phyloP scores from a whole-genome alignment of 805 yeast species.

The Starmerella floris region DNA sequence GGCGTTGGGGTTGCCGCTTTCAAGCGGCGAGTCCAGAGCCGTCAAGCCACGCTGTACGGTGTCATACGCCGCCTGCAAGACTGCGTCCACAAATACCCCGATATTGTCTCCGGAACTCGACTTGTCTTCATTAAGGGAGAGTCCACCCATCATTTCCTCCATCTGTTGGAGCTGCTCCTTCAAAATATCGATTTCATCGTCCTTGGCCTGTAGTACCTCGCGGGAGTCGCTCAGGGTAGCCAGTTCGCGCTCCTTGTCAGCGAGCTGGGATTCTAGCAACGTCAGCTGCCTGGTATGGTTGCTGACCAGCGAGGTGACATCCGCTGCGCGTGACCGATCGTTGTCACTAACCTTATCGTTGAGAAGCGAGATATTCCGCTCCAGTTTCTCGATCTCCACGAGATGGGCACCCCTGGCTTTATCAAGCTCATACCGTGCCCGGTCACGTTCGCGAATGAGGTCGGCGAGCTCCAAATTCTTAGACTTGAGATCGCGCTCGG shows the following conservation, averaged over 20 bases:
- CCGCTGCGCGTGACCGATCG: slow-evolving; percentile 51
- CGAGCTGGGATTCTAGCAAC: slow-evolving; percentile 18
- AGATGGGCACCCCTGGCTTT: slow-evolving; percentile 51
- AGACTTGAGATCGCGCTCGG: slow-evolving; percentile 70
- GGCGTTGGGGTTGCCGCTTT: slow-evolving; percentile 66
- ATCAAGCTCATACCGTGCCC: slow-evolving; percentile 73
- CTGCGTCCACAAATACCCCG: slow-evolving; percentile 49
- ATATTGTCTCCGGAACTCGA: slow-evolving; percentile 1
- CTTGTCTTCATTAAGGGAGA: slow-evolving; percentile 27
- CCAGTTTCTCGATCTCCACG: slow-evolving; percentile 50
- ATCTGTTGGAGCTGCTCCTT: slow-evolving; percentile 47
- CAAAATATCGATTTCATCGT: slow-evolving; percentile 63
- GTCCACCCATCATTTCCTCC: slow-evolving; percentile 54
- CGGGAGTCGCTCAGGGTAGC: slow-evolving; percentile 26
- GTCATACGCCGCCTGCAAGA: slow-evolving; percentile 53
- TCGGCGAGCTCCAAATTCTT: slow-evolving; percentile 82
- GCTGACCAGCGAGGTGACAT: slow-evolving; percentile 36
- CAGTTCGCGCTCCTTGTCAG: slow-evolving; percentile 21
- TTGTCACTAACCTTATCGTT: slow-evolving; percentile 44
- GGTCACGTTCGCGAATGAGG: slow-evolving; percentile 74
- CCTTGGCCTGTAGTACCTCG: slow-evolving; percentile 44
- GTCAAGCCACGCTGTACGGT: slow-evolving; percentile 58
- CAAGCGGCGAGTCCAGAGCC: slow-evolving; percentile 61
- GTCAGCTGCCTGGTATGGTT: slow-evolving; percentile 20
- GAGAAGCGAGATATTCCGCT: slow-evolving; percentile 49